Percentiles rank a stretch among this genome's conserved stretches.
Conservation (phyloP, 148 eudicot genomes). For the Rheum nobile region DNA sequence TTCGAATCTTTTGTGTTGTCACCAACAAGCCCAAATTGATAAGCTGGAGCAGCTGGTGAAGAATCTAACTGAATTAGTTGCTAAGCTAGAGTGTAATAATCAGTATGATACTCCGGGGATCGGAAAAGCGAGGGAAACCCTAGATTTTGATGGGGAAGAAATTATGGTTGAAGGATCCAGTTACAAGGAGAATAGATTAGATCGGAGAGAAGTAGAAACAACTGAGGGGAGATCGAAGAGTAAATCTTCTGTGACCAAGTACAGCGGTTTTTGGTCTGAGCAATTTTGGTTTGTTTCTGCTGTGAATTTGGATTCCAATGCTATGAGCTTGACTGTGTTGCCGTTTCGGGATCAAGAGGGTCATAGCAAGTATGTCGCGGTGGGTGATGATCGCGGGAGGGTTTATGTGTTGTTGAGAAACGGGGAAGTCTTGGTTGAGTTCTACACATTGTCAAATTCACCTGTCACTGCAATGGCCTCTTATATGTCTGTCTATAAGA, state of each 20-base stretch:
- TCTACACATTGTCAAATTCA: conserved; percentile 30
- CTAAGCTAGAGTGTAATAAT: conserved; percentile 51
- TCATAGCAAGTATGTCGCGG: conserved; percentile 66
- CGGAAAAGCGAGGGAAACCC: conserved; percentile 12
- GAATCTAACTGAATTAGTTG: conserved; percentile 49
- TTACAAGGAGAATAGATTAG: conserved; percentile 1
- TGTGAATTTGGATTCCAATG: conserved; percentile 52
- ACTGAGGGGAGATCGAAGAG: conserved; percentile 9
- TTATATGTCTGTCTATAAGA: conserved; percentile 58
- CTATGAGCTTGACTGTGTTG: conserved; percentile 51
- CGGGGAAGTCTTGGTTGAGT: conserved; percentile 66
- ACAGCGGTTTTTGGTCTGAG: conserved; percentile 81
- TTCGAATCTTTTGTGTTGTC: conserved; percentile 9
- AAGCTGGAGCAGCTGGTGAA: conserved; percentile 58
- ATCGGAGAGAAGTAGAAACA: conserved; percentile 14
- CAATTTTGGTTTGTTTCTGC: conserved; percentile 79
- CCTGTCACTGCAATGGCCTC: conserved; percentile 61
- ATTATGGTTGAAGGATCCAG: conserved; percentile 4
- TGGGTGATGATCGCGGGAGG: conserved; percentile 66
- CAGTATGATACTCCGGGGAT: conserved; percentile 11
- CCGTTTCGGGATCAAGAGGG: conserved; percentile 76
- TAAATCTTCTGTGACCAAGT: conserved; percentile 41
- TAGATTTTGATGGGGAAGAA: conserved; percentile 1
- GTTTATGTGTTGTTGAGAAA: conserved; percentile 47
- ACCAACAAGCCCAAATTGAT: conserved; percentile 54